Conservation (phyloP, 805 yeast genomes). For the Wickerhamiella sorbophila region DNA sequence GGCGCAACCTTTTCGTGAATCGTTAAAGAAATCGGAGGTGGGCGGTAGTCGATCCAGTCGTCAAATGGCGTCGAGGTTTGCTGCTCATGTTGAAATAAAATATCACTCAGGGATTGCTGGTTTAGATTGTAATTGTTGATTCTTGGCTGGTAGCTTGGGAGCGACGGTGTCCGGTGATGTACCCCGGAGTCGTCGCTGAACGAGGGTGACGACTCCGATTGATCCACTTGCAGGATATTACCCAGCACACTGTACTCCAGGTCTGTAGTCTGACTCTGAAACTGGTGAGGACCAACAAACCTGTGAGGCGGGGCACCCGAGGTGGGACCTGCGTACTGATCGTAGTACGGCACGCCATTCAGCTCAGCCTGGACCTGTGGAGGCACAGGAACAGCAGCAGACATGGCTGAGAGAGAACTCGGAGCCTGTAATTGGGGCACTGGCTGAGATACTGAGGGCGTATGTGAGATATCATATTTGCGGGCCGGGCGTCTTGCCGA, state of each 20-base stretch:
- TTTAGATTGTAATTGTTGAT: slow-evolving; percentile 14
- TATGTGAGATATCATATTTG: not conserved
- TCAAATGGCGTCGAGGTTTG: slow-evolving; percentile 4
- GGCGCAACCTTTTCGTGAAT: slow-evolving; percentile 10
- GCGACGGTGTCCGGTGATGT: not conserved
- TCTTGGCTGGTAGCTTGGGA: slow-evolving; percentile 1
- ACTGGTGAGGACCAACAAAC: slow-evolving; percentile 7
- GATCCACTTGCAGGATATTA: slow-evolving; percentile 18
- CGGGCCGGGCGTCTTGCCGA: not conserved
- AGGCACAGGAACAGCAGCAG: not conserved
- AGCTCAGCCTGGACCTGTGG: no score
- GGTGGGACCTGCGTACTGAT: not conserved
- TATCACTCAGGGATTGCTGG: slow-evolving; percentile 2
- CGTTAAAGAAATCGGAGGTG: slow-evolving; percentile 17
- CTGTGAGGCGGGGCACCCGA: not conserved
- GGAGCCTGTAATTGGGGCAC: not conserved
- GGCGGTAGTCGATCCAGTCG: slow-evolving; percentile 17
- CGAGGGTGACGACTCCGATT: slow-evolving; percentile 10
- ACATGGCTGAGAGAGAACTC: not conserved
- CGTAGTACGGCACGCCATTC: not conserved
- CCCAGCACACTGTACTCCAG: slow-evolving; percentile 26
- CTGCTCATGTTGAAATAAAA: not conserved
- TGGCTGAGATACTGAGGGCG: slow-evolving; percentile 4
- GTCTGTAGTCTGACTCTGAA: slow-evolving; percentile 25
- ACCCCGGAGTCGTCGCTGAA: slow-evolving; percentile 12